Conservation (phyloP, 768 basidiomycete species). For the Trametes punicea region DNA sequence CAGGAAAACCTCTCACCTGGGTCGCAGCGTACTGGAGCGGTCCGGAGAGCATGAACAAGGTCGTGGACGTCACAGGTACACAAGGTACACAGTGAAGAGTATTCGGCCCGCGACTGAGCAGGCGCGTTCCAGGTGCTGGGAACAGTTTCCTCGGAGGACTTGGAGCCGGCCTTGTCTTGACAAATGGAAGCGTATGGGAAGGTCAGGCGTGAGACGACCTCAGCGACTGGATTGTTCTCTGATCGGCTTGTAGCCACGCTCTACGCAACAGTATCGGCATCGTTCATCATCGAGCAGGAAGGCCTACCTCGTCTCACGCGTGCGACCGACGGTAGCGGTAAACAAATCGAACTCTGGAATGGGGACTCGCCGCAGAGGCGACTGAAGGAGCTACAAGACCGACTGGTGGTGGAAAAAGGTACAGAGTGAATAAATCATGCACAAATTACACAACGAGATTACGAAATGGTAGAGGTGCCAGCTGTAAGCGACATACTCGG, state of each 20-base stretch:
- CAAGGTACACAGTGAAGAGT: background rate
- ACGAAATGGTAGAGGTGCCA: conserved; percentile 4
- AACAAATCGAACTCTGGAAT: conserved; percentile 56
- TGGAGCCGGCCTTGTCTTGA: conserved; percentile 62
- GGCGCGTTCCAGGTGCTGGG: no score
- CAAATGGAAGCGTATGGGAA: conserved; percentile 57
- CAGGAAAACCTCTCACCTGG: conserved; percentile 49
- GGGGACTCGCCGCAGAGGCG: conserved; percentile 59
- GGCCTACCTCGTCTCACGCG: conserved; percentile 59
- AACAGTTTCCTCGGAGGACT: conserved; percentile 87
- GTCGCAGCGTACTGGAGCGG: conserved; percentile 69
- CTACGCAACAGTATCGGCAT: conserved; percentile 79
- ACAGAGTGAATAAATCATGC: conserved; percentile 25
- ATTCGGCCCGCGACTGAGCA: no score
- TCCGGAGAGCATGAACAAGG: conserved; percentile 38
- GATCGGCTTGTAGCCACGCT: conserved; percentile 48
- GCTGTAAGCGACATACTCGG: conserved; percentile 12
- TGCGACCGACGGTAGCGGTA: conserved; percentile 18
- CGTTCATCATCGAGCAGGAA: conserved; percentile 77
- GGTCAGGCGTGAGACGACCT: conserved; percentile 41
- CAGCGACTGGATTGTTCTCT: background rate
- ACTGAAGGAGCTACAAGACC: conserved; percentile 39
- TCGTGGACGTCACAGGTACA: conserved; percentile 81
- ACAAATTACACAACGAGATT: conserved; percentile 20
- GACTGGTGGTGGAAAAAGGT: conserved; percentile 15